phyloP scores from a whole-genome alignment of 1,139 yeast species.

The Trichomonascaceae sp. region DNA sequence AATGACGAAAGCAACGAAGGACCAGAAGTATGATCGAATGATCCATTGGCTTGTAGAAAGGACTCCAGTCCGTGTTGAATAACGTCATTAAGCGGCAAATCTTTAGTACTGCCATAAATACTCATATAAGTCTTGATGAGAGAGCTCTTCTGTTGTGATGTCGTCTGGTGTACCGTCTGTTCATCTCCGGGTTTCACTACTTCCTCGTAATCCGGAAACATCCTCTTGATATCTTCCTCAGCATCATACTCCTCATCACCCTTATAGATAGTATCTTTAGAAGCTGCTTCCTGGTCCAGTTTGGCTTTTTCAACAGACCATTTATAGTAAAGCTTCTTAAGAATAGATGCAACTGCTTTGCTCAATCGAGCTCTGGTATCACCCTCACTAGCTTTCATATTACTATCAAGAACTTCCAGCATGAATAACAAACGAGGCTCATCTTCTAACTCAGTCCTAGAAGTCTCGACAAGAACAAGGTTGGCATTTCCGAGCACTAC shows the following conservation, averaged over 20 bases:
- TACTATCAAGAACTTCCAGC: not conserved
- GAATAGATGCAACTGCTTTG: slow-evolving; percentile 9
- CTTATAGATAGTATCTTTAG: slow-evolving; percentile 53
- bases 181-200: slow-evolving; percentile 12
- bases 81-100: not conserved
- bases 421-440: not conserved
- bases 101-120: not conserved
- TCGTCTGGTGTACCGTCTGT: not conserved
- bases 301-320: slow-evolving; percentile 72
- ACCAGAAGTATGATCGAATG: not conserved
- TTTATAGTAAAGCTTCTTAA: slow-evolving; percentile 52
- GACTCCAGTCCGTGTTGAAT: not conserved
- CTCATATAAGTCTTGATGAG: not conserved
- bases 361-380: not conserved
- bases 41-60: not conserved
- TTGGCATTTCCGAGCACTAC: not conserved
- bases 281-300: slow-evolving; percentile 48
- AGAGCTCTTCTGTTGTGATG: not conserved
- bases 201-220: slow-evolving; percentile 89
- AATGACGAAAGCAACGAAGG: not conserved
- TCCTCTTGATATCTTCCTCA: slow-evolving; percentile 62
- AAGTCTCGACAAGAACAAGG: not conserved
- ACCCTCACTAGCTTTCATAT: not conserved
- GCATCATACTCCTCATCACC: slow-evolving; percentile 50
- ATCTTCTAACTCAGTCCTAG: not conserved